Evolutionary conservation across 192 early-diverging fungal genomes (phyloP), one percentile per base, ranked within the genome.

Genomic region (Diversispora eburnea): DNA sequence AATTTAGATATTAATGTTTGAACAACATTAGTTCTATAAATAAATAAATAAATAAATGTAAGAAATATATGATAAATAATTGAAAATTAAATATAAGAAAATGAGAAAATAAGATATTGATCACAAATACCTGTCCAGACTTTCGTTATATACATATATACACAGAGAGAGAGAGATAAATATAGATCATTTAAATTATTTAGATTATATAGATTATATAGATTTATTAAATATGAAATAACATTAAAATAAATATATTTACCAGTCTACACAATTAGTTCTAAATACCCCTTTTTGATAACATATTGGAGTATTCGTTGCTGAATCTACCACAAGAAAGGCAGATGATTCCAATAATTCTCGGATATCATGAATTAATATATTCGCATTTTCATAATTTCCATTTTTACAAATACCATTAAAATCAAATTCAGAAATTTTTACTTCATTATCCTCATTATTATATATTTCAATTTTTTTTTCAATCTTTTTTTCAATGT

Each of bases 181-280:
- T 33, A 33, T 33, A 33, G 25, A 33, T 33, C 2, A 33, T 33
- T 33, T 33, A 33, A 2, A 33, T 33, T 33, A 33, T 33, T 1
- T 33, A 33, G 25, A 33, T 33, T 33, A n/a, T n/a, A n/a, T n/a
- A 33, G 25, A 33, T 33, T 33, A 33, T 33, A 33, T 33, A 33
- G 25, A 33, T 33, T 33, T 33, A 33, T 33, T 33, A 33, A 33
- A 57, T 54, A 73, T 17, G 20, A 70, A 47, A 17, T 64, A 42
- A 17, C 8, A 69, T n/a, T 13, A 75, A 4, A 19, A 76, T 58
- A 22, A 10, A 7, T 13, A 67, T 15, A 48, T 15, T 3, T 77
- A 77, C 78, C 92, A 92, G 70, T 94, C 98, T 67, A 99, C 80
- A 75, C 98, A 99, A 73, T 98, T 99, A 3, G 92, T 93, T 12